Base-by-base conservation (phyloP, 768 basidiomycete species). In the Thelephora aurantiotincta region DNA sequence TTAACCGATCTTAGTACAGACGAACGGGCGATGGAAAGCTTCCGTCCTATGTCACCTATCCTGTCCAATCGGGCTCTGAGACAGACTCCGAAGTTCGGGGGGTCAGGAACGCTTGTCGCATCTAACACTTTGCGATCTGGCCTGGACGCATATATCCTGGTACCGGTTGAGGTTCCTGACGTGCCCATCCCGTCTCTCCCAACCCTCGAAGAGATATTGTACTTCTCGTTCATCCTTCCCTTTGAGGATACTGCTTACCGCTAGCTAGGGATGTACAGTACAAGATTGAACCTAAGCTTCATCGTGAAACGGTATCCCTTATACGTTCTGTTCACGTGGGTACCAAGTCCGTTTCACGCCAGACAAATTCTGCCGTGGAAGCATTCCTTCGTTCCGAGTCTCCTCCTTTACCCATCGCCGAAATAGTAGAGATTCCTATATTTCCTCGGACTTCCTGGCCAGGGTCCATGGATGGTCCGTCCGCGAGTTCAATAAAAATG, bases 81-180 rank as follows among this genome's bases (percentile, higher is more conserved):
- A n/a, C 64, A 70, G 54, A 77, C 75, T 7, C 75, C 73, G 1
- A 60, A 57, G 33, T 52, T 68, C 6, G 70, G 73, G 42, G 48
- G 53, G 52, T 13, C 42, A 7, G 11, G 9, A 16, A 41, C 16
- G 14, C 7, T 11, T 18, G 14, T 14, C 14, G 7, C 14, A 5
- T 14, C 38, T 22, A 14, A 41, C 9, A 9, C 38, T 18, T 14
- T 41, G 38, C 16, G 3, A 14, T 16, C 18, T 18, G 14, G 9
- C 9, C 16, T 41, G 9, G 38, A 14, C 16, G 22, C 38, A 41
- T 41, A 18, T 14, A 18, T 9, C 14, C 22, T n/a, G 3, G 38
- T 16, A 9, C 38, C 38, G 3, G 22, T 41, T 14, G 11, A 16
- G 11, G 12, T 41, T 22, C 18, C 38, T 18, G 38, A 41, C 22